Conservation (phyloP, 257 asterid genomes). For the Primulina huaijiensis region DNA sequence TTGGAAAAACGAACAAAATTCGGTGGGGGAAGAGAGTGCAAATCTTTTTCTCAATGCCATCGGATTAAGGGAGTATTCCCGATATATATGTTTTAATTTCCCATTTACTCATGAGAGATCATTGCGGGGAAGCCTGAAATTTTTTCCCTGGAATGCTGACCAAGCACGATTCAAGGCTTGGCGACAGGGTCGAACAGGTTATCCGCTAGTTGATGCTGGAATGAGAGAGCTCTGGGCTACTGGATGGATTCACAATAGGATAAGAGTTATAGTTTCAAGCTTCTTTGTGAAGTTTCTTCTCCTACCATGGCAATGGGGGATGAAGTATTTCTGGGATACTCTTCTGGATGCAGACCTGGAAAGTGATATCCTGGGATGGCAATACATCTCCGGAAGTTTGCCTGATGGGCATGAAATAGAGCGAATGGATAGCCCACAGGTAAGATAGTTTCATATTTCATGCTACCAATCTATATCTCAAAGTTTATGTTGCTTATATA, state of each 20-base stretch:
- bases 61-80: slow-evolving; percentile 86
- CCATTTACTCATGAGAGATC: slow-evolving; percentile 86
- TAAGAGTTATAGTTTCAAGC: slow-evolving; percentile 76
- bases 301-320: slow-evolving; percentile 97
- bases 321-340: slow-evolving; percentile 97
- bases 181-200: slow-evolving; percentile 94
- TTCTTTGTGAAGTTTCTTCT: slow-evolving; percentile 84
- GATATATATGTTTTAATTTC: slow-evolving; percentile 87
- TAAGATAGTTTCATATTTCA: slow-evolving; percentile 18
- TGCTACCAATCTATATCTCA: background rate
- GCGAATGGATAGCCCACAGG: slow-evolving; percentile 93
- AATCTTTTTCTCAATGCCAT: slow-evolving; percentile 55
- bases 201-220: slow-evolving; percentile 91
- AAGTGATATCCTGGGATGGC: slow-evolving; percentile 92
- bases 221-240: slow-evolving; percentile 98
- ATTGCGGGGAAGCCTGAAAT: slow-evolving; percentile 49
- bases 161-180: slow-evolving; percentile 73
- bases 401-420: slow-evolving; percentile 93
- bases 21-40: slow-evolving; percentile 58
- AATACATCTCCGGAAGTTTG: slow-evolving; percentile 83
- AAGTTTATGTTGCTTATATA: background rate
- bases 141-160: slow-evolving; percentile 80
- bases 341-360: slow-evolving; percentile 94
- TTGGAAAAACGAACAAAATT: slow-evolving; percentile 62
- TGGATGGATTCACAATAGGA: slow-evolving; percentile 89